Percentiles rank a stretch among this genome's conserved stretches.
Conservation (phyloP, 441 rosid genomes). For the Monsonia emarginata region DNA sequence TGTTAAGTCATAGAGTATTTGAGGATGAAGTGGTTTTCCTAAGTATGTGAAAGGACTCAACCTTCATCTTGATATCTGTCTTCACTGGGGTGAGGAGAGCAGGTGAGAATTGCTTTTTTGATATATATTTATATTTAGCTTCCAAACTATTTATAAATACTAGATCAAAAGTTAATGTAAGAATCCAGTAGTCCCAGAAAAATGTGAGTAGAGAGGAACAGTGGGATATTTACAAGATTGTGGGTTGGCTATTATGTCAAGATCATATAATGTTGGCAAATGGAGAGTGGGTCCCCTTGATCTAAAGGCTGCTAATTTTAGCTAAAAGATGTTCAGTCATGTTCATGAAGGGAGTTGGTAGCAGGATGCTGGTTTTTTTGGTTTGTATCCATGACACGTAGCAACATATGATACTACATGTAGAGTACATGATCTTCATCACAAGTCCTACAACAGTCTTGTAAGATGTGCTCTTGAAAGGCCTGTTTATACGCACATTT, state of each 20-base stretch:
- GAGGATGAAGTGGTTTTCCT: background rate
- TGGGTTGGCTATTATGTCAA: slow-evolving; percentile 33
- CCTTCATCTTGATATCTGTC: slow-evolving; percentile 42
- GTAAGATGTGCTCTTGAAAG: background rate
- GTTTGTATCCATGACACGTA: background rate
- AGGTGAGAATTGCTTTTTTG: slow-evolving; percentile 19
- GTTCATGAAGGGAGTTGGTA: slow-evolving; percentile 11
- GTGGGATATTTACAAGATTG: slow-evolving; percentile 44
- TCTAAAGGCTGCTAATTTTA: background rate
- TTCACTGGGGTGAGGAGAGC: slow-evolving; percentile 13
- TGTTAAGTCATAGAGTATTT: slow-evolving; percentile 11
- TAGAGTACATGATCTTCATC: background rate
- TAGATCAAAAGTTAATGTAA: slow-evolving; percentile 18
- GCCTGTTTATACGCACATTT: background rate
- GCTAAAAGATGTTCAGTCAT: slow-evolving; percentile 1
- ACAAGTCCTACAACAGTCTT: background rate
- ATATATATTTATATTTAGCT: background rate
- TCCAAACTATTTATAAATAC: slow-evolving; percentile 22
- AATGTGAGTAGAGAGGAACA: slow-evolving; percentile 43
- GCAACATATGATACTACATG: slow-evolving; percentile 6
- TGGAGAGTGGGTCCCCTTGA: slow-evolving; percentile 45
- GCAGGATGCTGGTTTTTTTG: background rate
- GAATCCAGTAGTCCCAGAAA: slow-evolving; percentile 22
- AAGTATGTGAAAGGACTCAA: slow-evolving; percentile 13
- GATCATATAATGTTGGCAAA: slow-evolving; percentile 37